Evolutionary conservation across 768 basidiomycete species (phyloP).

Genomic region (Cyathus striatus): DNA sequence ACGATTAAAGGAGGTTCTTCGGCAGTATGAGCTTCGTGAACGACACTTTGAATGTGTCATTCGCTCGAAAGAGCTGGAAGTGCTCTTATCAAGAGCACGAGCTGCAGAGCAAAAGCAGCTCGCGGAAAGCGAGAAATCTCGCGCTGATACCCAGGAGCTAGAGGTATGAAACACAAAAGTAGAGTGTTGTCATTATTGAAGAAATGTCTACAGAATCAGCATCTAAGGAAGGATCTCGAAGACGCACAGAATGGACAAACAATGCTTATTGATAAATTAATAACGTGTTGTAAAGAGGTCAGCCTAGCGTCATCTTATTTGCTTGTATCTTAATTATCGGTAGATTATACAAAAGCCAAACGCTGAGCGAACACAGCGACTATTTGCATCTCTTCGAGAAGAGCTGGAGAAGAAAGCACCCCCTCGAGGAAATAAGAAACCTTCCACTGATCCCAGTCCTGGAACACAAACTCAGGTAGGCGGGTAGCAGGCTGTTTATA

Average conservation of each 20-base stretch:
- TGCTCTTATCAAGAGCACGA: constrained; percentile 80
- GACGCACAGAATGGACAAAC: constrained; percentile 77
- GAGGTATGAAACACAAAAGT: constrained; percentile 57
- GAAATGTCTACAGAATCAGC: constrained; percentile 67
- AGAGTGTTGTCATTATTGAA: no score
- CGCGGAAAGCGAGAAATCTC: constrained; percentile 66
- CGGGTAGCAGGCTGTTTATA: constrained; percentile 27
- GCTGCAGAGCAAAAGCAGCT: constrained; percentile 85
- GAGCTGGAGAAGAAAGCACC: constrained; percentile 72
- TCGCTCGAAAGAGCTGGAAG: constrained; percentile 88
- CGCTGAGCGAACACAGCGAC: constrained; percentile 75
- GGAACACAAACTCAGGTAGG: constrained; percentile 22
- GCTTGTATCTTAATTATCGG: background rate
- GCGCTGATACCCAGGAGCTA: constrained; percentile 65
- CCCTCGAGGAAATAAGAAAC: constrained; percentile 32
- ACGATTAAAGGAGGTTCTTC: constrained; percentile 80
- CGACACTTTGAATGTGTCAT: constrained; percentile 91
- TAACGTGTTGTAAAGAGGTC: constrained; percentile 86
- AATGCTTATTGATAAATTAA: constrained; percentile 77
- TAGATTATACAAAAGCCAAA: constrained; percentile 59
- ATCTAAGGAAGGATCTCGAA: constrained; percentile 72
- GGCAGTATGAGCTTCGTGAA: constrained; percentile 86
- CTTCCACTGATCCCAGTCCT: constrained; percentile 30
- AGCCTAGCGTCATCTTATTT: constrained; percentile 12
- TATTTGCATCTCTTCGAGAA: constrained; percentile 78